These are phyloP conservation scores for Plicaturopsis crispa DNA, from an alignment of 768 basidiomycete genomes.

Conservation along the genomic window DNA sequence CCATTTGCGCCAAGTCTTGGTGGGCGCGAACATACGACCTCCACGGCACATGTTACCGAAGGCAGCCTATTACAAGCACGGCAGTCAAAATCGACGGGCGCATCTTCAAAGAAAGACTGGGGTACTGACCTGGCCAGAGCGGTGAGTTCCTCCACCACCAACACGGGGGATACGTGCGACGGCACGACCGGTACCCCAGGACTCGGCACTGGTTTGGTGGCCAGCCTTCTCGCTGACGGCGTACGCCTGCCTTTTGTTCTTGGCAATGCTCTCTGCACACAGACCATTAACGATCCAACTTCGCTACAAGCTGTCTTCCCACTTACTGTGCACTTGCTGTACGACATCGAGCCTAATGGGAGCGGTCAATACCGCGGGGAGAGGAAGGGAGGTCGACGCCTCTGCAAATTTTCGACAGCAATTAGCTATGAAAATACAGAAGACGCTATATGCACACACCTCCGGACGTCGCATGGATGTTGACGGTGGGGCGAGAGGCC, in stretches of 20 bases:
- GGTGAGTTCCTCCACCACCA: conserved; percentile 96
- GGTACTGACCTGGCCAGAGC: conserved; percentile 80
- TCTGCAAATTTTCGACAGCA: conserved; percentile 35
- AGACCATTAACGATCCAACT: conserved; percentile 8
- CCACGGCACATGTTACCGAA: conserved; percentile 99
- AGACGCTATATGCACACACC: conserved; percentile 32
- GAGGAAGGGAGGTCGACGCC: conserved; percentile 81
- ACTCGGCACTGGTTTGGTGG: conserved; percentile 98
- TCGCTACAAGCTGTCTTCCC: conserved; percentile 1
- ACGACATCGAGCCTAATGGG: conserved; percentile 99
- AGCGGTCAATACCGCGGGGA: conserved; percentile 94
- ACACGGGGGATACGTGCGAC: conserved; percentile 99
- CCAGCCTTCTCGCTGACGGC: conserved; percentile 96
- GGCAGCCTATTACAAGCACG: too few relatives aligned
- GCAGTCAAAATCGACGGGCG: not conserved
- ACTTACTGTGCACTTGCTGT: conserved; percentile 96
- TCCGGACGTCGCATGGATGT: conserved; percentile 70
- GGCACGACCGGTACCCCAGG: conserved; percentile 99
- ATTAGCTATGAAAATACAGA: not conserved
- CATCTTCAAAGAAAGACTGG: not conserved
- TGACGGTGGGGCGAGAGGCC: conserved; percentile 92
- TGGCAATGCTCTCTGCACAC: conserved; percentile 83
- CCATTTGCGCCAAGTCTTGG: conserved; percentile 99
- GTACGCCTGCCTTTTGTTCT: conserved; percentile 97
- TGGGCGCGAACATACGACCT: conserved; percentile 99